Conservation (phyloP, 495 filamentous ascomycete genomes). For the Cryomyces minteri region DNA sequence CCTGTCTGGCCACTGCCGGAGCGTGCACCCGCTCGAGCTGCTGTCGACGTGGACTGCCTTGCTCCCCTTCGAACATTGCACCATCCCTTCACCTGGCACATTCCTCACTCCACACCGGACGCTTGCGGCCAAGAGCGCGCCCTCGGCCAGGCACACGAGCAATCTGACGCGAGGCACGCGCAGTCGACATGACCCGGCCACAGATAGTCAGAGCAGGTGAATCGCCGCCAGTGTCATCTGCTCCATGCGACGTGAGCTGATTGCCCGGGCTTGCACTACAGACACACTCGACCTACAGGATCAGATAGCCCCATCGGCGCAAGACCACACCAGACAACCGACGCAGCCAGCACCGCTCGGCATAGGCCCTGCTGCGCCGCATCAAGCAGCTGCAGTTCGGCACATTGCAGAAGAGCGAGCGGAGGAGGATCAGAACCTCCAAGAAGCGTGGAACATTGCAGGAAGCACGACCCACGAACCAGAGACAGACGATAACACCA, state of each 20-base stretch:
- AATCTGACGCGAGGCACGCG: too few relatives aligned
- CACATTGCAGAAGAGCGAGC: conserved; percentile 54
- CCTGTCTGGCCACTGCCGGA: too few relatives aligned
- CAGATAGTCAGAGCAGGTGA: conserved; percentile 4
- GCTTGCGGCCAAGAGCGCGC: too few relatives aligned
- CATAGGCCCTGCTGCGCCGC: conserved; percentile 47
- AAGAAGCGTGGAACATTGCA: conserved; percentile 27
- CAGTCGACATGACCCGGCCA: conserved; percentile 3
- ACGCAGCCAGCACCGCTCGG: conserved; percentile 29
- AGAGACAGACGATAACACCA: conserved; percentile 15
- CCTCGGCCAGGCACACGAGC: too few relatives aligned
- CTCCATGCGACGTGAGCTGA: not conserved
- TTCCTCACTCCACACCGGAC: too few relatives aligned
- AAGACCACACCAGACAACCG: conserved; percentile 49
- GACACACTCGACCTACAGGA: conserved; percentile 94
- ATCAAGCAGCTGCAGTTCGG: conserved; percentile 68
- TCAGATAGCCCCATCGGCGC: conserved; percentile 59
- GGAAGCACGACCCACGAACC: conserved; percentile 26
- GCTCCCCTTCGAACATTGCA: too few relatives aligned
- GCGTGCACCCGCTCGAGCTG: too few relatives aligned
- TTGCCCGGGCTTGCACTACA: conserved; percentile 16
- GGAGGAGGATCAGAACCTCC: conserved; percentile 39
- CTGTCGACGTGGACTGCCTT: too few relatives aligned
- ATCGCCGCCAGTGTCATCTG: not conserved
- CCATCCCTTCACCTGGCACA: too few relatives aligned